Conservation (phyloP, 768 basidiomycete genomes). For the Tylopilus plumbeoviolaceoides region DNA sequence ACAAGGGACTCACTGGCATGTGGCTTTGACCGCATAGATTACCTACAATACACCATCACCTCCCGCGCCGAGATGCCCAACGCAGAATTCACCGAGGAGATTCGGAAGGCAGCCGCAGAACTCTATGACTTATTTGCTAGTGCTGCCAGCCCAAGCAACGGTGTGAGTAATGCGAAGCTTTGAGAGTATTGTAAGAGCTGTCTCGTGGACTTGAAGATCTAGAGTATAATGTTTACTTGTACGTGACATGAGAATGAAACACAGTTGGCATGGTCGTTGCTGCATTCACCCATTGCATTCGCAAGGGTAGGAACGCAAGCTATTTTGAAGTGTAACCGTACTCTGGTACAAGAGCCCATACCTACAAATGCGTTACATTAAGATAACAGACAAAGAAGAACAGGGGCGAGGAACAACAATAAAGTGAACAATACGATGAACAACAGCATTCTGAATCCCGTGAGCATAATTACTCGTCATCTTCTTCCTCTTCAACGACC, state of each 20-base stretch:
- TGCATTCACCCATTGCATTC: neutral
- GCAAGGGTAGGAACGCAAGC: neutral
- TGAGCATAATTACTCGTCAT: constrained; percentile 22
- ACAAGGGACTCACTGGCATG: constrained; percentile 1
- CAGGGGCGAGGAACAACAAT: neutral
- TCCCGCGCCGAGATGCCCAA: constrained; percentile 85
- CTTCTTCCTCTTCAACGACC: constrained; percentile 42
- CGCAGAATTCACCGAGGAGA: constrained; percentile 64
- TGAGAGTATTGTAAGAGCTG: constrained; percentile 3
- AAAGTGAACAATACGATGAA: constrained; percentile 6
- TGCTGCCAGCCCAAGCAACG: neutral
- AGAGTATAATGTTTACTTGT: neutral
- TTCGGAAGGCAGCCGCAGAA: constrained; percentile 62
- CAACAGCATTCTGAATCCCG: neutral
- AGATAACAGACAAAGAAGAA: neutral
- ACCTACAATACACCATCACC: constrained; percentile 82
- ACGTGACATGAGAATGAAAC: neutral
- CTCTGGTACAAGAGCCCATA: constrained; percentile 3
- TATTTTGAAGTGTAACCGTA: neutral
- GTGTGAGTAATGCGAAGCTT: constrained; percentile 13
- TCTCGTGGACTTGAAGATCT: neutral
- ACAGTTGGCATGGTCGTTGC: neutral
- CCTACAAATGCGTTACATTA: constrained; percentile 9
- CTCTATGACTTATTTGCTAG: constrained; percentile 54
- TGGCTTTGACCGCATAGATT: constrained; percentile 42